A percentile compares a stretch with the other conserved stretches of the same genome.
Conservation (phyloP, 805 yeast species). For the Kazachstania bromeliacearum region DNA sequence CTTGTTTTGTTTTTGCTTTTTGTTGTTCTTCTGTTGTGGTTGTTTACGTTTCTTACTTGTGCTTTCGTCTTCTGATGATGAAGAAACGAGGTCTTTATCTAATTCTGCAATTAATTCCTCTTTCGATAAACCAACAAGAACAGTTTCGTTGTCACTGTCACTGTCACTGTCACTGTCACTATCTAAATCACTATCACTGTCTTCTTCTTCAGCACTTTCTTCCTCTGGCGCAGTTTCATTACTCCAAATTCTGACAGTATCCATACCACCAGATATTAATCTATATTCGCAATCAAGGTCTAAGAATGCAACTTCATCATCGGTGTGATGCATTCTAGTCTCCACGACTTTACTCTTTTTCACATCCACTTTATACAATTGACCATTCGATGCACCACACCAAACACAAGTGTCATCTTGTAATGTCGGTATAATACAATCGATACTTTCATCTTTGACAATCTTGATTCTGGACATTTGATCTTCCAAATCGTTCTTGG, state of each 20-base stretch:
- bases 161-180: constrained; percentile 15
- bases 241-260: constrained; percentile 73
- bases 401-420: constrained; percentile 46
- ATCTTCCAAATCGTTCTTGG: constrained; percentile 59
- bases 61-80: constrained; percentile 8
- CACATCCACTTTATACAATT: constrained; percentile 56
- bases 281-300: constrained; percentile 79
- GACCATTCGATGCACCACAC: constrained; percentile 77
- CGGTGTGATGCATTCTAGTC: constrained; percentile 52
- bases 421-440: constrained; percentile 48
- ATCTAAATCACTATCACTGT: constrained; percentile 13
- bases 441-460: constrained; percentile 62
- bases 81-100: constrained; percentile 19
- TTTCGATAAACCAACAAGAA: constrained; percentile 18
- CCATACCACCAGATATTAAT: constrained; percentile 77
- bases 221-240: no score
- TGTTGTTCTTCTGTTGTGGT: constrained; percentile 21
- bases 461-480: constrained; percentile 71
- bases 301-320: constrained; percentile 67
- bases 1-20: constrained; percentile 29
- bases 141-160: constrained; percentile 13
- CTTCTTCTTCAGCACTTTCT: constrained; percentile 25
- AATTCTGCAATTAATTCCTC: constrained; percentile 28
- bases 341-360: constrained; percentile 56
- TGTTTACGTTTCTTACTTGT: constrained; percentile 7